Conservation (phyloP, 768 basidiomycete species). For the Mycena latifolia region DNA sequence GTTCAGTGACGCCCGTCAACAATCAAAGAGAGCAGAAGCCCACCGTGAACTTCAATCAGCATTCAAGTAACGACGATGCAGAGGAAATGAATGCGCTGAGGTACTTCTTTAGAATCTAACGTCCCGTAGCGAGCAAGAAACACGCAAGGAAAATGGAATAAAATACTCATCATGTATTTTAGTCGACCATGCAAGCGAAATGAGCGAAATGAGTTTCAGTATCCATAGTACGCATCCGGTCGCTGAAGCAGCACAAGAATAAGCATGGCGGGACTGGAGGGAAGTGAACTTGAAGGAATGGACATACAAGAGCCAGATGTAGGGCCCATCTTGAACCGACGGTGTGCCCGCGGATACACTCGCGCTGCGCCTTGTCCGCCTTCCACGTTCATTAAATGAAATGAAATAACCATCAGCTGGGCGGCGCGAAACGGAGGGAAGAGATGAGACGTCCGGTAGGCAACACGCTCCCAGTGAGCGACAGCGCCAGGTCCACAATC, state of each 20-base stretch:
- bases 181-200: slow-evolving; percentile 40
- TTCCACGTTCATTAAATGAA: too few species aligned
- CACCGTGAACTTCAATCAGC: not conserved
- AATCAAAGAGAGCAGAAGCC: not conserved
- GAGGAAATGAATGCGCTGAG: not conserved
- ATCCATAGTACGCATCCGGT: slow-evolving; percentile 77
- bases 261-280: not conserved
- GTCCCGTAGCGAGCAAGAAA: too few species aligned
- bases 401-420: slow-evolving; percentile 21
- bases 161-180: slow-evolving; percentile 40
- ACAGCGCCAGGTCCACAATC: slow-evolving; percentile 90
- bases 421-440: not conserved
- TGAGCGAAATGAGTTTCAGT: slow-evolving; percentile 54
- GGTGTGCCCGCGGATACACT: slow-evolving; percentile 89
- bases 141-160: not conserved
- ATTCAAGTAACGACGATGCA: not conserved
- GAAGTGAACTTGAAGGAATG: too few species aligned
- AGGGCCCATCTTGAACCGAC: slow-evolving; percentile 91
- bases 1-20: not conserved
- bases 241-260: slow-evolving; percentile 50
- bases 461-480: slow-evolving; percentile 83
- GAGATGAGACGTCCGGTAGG: slow-evolving; percentile 67
- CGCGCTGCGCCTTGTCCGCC: slow-evolving; percentile 91
- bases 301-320: slow-evolving; percentile 87
- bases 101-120: not conserved